Percentiles rank a stretch among this genome's conserved stretches.
Conservation (phyloP, 2,329 filamentous ascomycete species). For the Chlorencoelia australis region DNA sequence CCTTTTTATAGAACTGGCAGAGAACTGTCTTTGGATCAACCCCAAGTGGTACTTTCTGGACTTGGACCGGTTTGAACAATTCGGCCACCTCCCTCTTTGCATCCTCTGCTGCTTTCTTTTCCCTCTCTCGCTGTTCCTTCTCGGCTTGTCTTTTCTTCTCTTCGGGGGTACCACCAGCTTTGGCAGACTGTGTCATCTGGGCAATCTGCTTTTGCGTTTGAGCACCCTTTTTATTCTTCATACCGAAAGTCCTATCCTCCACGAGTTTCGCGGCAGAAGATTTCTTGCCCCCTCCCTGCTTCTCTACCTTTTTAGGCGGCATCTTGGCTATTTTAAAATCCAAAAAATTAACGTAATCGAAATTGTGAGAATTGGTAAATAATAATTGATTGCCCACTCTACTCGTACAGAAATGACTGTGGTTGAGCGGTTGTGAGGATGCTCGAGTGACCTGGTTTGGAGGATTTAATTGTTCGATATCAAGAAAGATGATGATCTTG, state of each 20-base stretch:
- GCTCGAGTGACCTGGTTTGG: too few species aligned
- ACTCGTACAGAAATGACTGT: slow-evolving; percentile 26
- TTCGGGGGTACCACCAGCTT: slow-evolving; percentile 69
- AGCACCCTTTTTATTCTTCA: slow-evolving; percentile 99
- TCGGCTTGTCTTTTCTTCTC: slow-evolving; percentile 71
- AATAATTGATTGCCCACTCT: too few species aligned
- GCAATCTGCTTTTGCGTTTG: slow-evolving; percentile 85
- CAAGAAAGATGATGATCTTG: slow-evolving; percentile 12
- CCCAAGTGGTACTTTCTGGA: slow-evolving; percentile 96
- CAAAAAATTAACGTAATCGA: too few species aligned
- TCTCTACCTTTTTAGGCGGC: slow-evolving; percentile 58
- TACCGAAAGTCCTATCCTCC: slow-evolving; percentile 96
- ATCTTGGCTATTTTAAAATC: slow-evolving; percentile 45
- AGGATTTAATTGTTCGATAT: too few species aligned
- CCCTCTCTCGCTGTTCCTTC: slow-evolving; percentile 62
- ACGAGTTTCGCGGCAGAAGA: slow-evolving; percentile 48
- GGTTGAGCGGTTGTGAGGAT: slow-evolving; percentile 7
- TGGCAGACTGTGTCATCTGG: slow-evolving; percentile 65
- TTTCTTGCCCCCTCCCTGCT: slow-evolving; percentile 40
- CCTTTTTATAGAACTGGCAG: slow-evolving; percentile 96
- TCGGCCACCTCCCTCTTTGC: slow-evolving; percentile 72
- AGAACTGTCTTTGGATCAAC: slow-evolving; percentile 97
- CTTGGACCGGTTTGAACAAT: slow-evolving; percentile 80
- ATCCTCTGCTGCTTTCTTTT: slow-evolving; percentile 83
- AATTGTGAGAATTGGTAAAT: too few species aligned